A percentile compares a stretch with the other conserved stretches of the same genome.
phyloP scores from a whole-genome alignment of 495 filamentous ascomycete genomes.

The Cenococcum geophilum region DNA sequence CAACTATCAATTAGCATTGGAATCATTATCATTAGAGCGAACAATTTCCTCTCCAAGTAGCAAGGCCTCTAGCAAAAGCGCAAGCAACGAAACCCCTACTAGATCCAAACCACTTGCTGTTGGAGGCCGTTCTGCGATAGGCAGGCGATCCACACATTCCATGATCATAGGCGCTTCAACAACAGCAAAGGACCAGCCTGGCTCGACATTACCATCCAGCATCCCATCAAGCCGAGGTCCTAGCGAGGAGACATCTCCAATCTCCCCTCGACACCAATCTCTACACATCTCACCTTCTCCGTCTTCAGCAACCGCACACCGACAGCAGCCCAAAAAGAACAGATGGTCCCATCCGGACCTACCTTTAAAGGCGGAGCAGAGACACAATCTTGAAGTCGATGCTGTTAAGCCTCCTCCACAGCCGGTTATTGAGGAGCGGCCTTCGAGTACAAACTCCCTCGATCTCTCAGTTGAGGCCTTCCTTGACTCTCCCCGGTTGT shows the following conservation, averaged over 20 bases:
- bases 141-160: conserved; percentile 15
- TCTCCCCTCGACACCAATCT: conserved; percentile 24
- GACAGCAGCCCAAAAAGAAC: conserved; percentile 27
- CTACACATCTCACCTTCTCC: conserved; percentile 8
- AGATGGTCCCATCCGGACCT: conserved; percentile 39
- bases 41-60: conserved; percentile 17
- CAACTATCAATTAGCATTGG: conserved; percentile 29
- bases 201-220: conserved; percentile 10
- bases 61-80: conserved; percentile 18
- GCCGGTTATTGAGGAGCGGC: conserved; percentile 40
- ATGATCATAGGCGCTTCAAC: conserved; percentile 26
- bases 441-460: conserved; percentile 75
- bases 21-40: conserved; percentile 28
- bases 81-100: conserved; percentile 7
- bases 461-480: conserved; percentile 79
- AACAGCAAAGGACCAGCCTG: conserved; percentile 8
- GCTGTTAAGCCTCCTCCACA: conserved; percentile 14
- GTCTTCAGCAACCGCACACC: conserved; percentile 11
- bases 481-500: conserved; percentile 72
- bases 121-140: conserved; percentile 27
- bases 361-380: conserved; percentile 31
- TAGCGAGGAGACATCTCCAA: conserved; percentile 17
- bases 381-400: conserved; percentile 23
- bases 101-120: conserved; percentile 26
- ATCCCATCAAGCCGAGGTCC: conserved; percentile 17